phyloP scores from a whole-genome alignment of 1,139 yeast species.

The Suhomyces anneliseae region DNA sequence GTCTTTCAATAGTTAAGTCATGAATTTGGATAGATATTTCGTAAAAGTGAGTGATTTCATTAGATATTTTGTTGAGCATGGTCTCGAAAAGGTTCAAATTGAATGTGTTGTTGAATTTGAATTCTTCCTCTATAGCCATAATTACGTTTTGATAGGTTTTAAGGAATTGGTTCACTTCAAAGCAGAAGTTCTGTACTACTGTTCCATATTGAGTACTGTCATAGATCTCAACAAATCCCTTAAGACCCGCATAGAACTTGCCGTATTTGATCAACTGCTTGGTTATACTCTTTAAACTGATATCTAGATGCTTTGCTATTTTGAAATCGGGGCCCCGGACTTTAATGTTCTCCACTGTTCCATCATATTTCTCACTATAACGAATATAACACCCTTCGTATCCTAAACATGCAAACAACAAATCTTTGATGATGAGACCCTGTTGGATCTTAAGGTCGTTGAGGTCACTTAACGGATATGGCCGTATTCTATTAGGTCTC shows the following conservation, averaged over 20 bases:
- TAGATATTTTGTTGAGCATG: conserved; percentile 28
- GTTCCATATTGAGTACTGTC: conserved; percentile 60
- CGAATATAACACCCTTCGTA: conserved; percentile 78
- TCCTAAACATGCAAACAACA: conserved; percentile 69
- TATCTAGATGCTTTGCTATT: conserved; percentile 70
- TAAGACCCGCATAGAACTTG: conserved; percentile 56
- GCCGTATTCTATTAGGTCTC: conserved; percentile 25
- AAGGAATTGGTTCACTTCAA: conserved; percentile 53
- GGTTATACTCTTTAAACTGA: conserved; percentile 72
- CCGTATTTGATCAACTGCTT: conserved; percentile 63
- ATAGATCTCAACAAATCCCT: conserved; percentile 57
- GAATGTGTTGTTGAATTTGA: conserved; percentile 41
- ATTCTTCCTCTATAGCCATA: conserved; percentile 54
- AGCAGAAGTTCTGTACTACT: conserved; percentile 73
- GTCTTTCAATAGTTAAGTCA: conserved; percentile 31
- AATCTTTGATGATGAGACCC: conserved; percentile 67
- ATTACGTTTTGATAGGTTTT: conserved; percentile 49
- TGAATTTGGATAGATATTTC: conserved; percentile 52
- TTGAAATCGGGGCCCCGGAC: conserved; percentile 74
- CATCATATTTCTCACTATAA: conserved; percentile 62
- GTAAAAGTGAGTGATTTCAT: conserved; percentile 53
- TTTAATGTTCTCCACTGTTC: conserved; percentile 30
- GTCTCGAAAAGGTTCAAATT: conserved; percentile 37
- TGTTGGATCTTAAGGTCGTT: conserved; percentile 60
- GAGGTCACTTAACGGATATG: conserved; percentile 46